Evolutionary conservation across 495 filamentous ascomycete species (phyloP), one percentile per base, ranked within the genome.

Genomic region (Physcia stellaris): DNA sequence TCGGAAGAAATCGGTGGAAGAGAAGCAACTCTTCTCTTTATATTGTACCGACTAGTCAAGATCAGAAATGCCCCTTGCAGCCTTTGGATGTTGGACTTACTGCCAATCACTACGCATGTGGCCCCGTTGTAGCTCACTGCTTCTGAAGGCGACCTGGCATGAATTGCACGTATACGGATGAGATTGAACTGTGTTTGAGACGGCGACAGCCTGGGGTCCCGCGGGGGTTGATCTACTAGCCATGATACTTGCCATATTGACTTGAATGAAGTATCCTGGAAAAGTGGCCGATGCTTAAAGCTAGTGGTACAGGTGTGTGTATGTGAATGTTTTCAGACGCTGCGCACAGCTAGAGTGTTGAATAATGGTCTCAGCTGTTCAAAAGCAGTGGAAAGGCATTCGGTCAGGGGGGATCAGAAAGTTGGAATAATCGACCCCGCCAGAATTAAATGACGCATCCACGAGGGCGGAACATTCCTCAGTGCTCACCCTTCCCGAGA

Each of bases 21-120:
- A 10, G 83, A 81, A 16, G 88, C 86, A 45, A 98, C 80, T 43
- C 87, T 83, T 47, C 90, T 84, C 60, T 98, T 95, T 51, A 98
- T 75, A 57, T 98, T 98, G 58, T 98, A 98, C 39, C 92, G 75
- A 62, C 86, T 94, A n/a, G 39, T 23, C 39, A 6, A 24, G 27
- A 26, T 31, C 47, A 49, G 15, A 48, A 19, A 23, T 7, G 24
- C 36, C 4, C 23, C 18, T 36, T 43, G 17, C 18, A 17, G 7
- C 20, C 26, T 31, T 17, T 16, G 32, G 34, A 21, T n/a, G 30
- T 11, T 15, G 36, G 43, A 75, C 86, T 57, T 75, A 94, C 87
- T 96, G 88, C 88, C 90, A 98, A 58, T 98, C 90, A 49, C 75
- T 85, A 50, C 86, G 85, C 86, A 96, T 96, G 53, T 98, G 90